These are phyloP conservation scores for Huntiella savannae DNA, from an alignment of 2,329 filamentous ascomycete species.

Conservation along the genomic window DNA sequence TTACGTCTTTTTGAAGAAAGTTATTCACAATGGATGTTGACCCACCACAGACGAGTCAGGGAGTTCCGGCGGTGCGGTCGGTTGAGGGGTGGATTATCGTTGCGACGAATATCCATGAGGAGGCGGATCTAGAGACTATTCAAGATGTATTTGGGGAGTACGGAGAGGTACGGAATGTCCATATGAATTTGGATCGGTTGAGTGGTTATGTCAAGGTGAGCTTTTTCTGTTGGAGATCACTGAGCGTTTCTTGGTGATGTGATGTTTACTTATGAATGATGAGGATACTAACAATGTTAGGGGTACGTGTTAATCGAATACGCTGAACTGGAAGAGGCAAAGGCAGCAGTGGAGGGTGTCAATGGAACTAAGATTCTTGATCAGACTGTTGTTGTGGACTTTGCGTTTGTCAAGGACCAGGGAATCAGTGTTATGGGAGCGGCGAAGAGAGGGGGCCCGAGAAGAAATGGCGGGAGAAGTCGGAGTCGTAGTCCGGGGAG, in stretches of 20 bases:
- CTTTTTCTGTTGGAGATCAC: neutral
- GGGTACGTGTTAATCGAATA: conserved; percentile 78
- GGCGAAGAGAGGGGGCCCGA: conserved; percentile 23
- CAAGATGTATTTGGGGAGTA: conserved; percentile 69
- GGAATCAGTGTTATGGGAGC: neutral
- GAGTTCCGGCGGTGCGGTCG: conserved; percentile 64
- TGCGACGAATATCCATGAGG: conserved; percentile 74
- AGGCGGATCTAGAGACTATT: conserved; percentile 66
- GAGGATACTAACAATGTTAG: conserved; percentile 23
- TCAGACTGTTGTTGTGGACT: conserved; percentile 65
- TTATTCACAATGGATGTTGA: conserved; percentile 37
- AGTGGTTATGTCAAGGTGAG: conserved; percentile 71
- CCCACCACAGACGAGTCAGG: conserved; percentile 41
- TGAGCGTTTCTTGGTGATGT: neutral
- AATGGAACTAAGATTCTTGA: conserved; percentile 61
- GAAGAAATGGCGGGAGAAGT: conserved; percentile 22
- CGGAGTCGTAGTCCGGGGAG: conserved; percentile 25
- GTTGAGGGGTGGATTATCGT: conserved; percentile 83
- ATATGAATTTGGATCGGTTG: conserved; percentile 63
- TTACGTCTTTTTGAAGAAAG: too few relatives aligned
- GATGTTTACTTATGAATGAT: neutral
- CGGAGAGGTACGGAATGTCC: conserved; percentile 73
- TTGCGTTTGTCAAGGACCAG: conserved; percentile 66
- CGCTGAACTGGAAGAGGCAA: conserved; percentile 57
- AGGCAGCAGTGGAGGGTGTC: conserved; percentile 65